phyloP scores from a whole-genome alignment of 306 rosid species.

The Casuarina glauca region DNA sequence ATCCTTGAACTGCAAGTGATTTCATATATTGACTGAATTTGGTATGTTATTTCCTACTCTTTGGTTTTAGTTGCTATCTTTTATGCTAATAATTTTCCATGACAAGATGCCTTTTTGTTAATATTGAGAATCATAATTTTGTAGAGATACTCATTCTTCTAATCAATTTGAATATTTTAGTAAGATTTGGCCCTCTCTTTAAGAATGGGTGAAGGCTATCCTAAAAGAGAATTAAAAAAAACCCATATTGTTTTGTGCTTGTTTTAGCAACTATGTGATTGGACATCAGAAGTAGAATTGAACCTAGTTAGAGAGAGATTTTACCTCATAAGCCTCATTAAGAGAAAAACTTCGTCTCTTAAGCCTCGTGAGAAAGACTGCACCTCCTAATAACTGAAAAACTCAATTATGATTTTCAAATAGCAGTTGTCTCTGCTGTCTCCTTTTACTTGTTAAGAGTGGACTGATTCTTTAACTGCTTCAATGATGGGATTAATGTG shows the following conservation, averaged over 20 bases:
- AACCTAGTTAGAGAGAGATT: background rate
- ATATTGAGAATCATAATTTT: background rate
- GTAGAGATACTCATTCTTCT: background rate
- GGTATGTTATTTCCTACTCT: background rate
- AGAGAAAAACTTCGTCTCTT: too few relatives aligned
- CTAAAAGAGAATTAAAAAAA: background rate
- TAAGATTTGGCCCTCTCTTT: background rate
- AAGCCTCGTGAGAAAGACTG: too few relatives aligned
- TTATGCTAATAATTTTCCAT: background rate
- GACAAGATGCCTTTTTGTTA: background rate
- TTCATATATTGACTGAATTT: background rate
- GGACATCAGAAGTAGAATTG: background rate
- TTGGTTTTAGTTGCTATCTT: background rate
- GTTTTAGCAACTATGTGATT: background rate
- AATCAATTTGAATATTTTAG: background rate
- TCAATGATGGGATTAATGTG: too few relatives aligned
- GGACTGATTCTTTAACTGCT: too few relatives aligned
- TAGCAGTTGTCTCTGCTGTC: too few relatives aligned
- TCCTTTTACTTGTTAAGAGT: too few relatives aligned
- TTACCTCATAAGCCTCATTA: too few relatives aligned
- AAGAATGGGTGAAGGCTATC: background rate
- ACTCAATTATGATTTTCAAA: too few relatives aligned
- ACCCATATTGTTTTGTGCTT: background rate
- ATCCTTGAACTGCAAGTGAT: too few relatives aligned
- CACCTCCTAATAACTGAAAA: too few relatives aligned